phyloP scores from a whole-genome alignment of 1,139 yeast species.

The Hyphopichia wangnamkhiaoensis region DNA sequence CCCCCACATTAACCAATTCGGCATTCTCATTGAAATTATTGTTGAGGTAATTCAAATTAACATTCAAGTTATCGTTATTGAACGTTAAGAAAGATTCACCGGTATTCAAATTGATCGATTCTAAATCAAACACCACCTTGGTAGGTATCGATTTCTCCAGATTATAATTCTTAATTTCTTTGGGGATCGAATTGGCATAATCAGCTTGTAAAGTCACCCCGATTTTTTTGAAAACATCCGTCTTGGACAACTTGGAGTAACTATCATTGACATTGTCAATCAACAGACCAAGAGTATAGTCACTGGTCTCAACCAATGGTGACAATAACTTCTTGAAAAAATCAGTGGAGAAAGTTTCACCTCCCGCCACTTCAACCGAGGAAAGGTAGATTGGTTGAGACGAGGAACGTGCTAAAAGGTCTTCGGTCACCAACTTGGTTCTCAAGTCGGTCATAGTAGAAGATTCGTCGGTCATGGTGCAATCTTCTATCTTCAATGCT shows the following conservation, averaged over 20 bases:
- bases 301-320: constrained; percentile 46
- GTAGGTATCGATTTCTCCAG: constrained; percentile 40
- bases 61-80: constrained; percentile 40
- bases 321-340: constrained; percentile 47
- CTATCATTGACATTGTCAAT: constrained; percentile 26
- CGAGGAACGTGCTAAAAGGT: constrained; percentile 30
- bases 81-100: constrained; percentile 39
- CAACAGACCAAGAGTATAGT: constrained; percentile 48
- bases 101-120: constrained; percentile 32
- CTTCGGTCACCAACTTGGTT: constrained; percentile 32
- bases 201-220: constrained; percentile 36
- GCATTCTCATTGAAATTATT: constrained; percentile 48
- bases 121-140: constrained; percentile 39
- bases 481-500: too few relatives aligned
- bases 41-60: constrained; percentile 41
- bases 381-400: constrained; percentile 48
- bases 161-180: constrained; percentile 27
- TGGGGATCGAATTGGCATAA: constrained; percentile 28
- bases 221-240: constrained; percentile 47
- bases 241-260: constrained; percentile 32
- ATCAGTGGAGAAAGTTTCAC: constrained; percentile 46
- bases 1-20: constrained; percentile 42
- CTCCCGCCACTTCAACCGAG: constrained; percentile 50
- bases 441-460: too few relatives aligned
- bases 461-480: background rate